Evolutionary conservation across 208 protist genomes (phyloP).

Genomic region (Crithidia thermophila): DNA sequence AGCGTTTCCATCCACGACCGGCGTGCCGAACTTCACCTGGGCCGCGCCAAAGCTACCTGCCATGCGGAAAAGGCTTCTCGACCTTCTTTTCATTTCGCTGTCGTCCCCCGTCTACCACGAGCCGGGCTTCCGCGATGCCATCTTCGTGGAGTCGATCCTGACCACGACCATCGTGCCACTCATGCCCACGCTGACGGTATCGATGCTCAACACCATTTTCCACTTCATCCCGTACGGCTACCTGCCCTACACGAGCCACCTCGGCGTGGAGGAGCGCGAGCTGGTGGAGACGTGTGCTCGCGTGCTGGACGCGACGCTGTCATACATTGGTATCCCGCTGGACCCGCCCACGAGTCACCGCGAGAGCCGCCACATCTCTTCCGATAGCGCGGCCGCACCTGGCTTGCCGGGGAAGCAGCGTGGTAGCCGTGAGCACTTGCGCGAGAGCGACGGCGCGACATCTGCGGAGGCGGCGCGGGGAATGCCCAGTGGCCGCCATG

Average conservation of each 20-base stretch:
- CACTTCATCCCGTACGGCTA: conserved; percentile 71
- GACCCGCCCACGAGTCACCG: neutral
- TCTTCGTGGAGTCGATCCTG: conserved; percentile 78
- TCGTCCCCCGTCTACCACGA: conserved; percentile 63
- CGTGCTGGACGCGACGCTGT: conserved; percentile 66
- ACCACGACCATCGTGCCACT: conserved; percentile 56
- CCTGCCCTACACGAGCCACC: conserved; percentile 83
- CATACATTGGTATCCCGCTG: conserved; percentile 47
- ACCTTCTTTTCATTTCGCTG: conserved; percentile 49
- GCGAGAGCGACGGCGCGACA: neutral
- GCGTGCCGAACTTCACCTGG: conserved; percentile 3
- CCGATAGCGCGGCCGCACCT: neutral
- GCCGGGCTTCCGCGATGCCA: conserved; percentile 52
- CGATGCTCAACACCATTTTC: conserved; percentile 77
- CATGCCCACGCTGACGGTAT: conserved; percentile 72
- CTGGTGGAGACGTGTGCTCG: conserved; percentile 56
- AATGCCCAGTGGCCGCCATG: neutral
- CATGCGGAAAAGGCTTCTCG: conserved; percentile 54
- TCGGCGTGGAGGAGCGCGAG: conserved; percentile 50
- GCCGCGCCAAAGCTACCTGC: conserved; percentile 23
- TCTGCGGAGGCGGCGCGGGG: neutral
- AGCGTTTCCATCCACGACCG: conserved; percentile 6
- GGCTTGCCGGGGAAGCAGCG: neutral
- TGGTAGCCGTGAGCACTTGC: neutral
- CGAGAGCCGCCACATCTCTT: neutral